A percentile compares a stretch with the other conserved stretches of the same genome.
Conservation (phyloP, 2,329 filamentous ascomycete species). For the Curvularia eragrostidis region DNA sequence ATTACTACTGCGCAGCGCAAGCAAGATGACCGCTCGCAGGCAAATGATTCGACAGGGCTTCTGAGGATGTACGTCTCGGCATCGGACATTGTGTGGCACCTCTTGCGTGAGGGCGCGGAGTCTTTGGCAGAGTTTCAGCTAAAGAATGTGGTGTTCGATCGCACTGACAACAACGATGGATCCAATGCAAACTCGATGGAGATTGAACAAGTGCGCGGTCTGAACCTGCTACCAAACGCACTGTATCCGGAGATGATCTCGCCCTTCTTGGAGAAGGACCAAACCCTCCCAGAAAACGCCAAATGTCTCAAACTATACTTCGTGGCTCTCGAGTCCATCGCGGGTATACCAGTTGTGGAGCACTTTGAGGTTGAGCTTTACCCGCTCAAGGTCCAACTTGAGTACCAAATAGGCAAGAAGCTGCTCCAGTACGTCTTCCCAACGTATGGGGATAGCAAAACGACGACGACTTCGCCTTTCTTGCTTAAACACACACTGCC, state of each 20-base stretch:
- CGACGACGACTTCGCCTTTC: conserved; percentile 68
- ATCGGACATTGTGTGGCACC: conserved; percentile 95
- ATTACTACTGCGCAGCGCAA: conserved; percentile 96
- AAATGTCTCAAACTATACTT: conserved; percentile 96
- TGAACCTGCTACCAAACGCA: conserved; percentile 88
- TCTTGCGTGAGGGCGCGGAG: conserved; percentile 85
- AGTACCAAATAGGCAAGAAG: conserved; percentile 89
- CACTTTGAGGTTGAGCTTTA: conserved; percentile 95
- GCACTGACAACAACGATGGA: conserved; percentile 95
- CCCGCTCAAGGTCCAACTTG: conserved; percentile 91
- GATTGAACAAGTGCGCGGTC: conserved; percentile 83
- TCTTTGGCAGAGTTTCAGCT: conserved; percentile 93
- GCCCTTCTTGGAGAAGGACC: conserved; percentile 76
- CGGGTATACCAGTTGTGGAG: conserved; percentile 95
- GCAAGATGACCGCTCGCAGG: conserved; percentile 67
- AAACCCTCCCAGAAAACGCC: conserved; percentile 63
- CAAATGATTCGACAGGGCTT: conserved; percentile 76
- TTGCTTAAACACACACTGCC: conserved; percentile 61
- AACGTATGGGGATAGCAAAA: conserved; percentile 63
- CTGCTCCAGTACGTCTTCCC: conserved; percentile 98
- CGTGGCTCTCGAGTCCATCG: conserved; percentile 98
- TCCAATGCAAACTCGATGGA: conserved; percentile 94
- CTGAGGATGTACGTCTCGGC: conserved; percentile 94
- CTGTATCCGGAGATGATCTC: conserved; percentile 96
- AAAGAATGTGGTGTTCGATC: conserved; percentile 87